Evolutionary conservation across 768 basidiomycete genomes (phyloP), one percentile per base, ranked within the genome.

Genomic region (Leccinum variicolor): DNA sequence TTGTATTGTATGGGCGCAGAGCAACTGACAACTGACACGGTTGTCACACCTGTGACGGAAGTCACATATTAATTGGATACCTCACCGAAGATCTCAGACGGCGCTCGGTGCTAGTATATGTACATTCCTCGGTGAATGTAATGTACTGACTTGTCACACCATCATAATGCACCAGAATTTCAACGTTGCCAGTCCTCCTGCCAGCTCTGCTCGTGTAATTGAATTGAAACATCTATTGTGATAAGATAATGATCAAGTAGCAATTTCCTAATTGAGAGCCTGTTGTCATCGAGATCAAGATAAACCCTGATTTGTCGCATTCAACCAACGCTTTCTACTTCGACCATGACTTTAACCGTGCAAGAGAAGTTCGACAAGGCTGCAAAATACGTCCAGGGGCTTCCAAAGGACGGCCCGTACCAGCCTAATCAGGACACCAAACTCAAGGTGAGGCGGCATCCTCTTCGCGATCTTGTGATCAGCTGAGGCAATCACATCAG

Each of bases 391-490:
- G 80, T 91, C 50, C 73, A 81, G 62, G 53, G 54, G 19, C 85
- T 94, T 11, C 92, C 92, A 53, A 84, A 89, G 75, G 51, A 57
- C 19, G 86, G 94, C 3, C 85, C 89, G 19, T 80, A 94, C 71
- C 76, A 91, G 77, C 91, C 92, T 19, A 62, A 76, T 17, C 75
- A 81, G 62, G 86, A 87, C 11, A 87, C 92, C 56, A 82, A 92
- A 78, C 89, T 98, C 63, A 78, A 76, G 65, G 95, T 94, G 73
- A 70, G 90, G 77, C 34, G n/a, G 31, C 34, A 51, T 43, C 53
- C 14, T 41, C 48, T 36, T 28, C 7, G 13, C 26, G 41, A 61
- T 59, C 48, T 3, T 36, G 23, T 46, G 43, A 64, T 59, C 46
- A 29, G 54, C 49, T 58, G 51, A 64, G 31, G 14, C n/a, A 13